Evolutionary conservation across 768 basidiomycete genomes (phyloP), one percentile per base, ranked within the genome.

Genomic region (Crepidotus variabilis): DNA sequence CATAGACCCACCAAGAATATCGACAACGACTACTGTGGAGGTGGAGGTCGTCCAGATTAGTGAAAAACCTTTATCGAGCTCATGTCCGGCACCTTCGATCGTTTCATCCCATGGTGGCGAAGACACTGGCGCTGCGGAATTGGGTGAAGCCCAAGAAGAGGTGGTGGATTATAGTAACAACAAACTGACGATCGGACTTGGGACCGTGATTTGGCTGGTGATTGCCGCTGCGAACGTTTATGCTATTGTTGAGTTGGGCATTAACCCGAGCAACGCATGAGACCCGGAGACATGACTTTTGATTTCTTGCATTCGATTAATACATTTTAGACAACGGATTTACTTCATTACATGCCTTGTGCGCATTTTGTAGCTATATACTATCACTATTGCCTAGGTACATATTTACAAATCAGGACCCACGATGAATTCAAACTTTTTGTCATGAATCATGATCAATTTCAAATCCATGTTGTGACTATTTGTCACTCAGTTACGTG

Each of bases 181-280:
- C 21, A 78, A 72, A 69, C 35, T 84, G 24, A 67, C 78, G 35
- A 83, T 75, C 14, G 57, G 59, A 4, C 33, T 88, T 14, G 89
- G 85, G 2, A 79, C 72, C 58, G 14, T 71, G 16, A 82, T 93
- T 28, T 92, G 86, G 78, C 61, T 85, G 10, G 60, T 92, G 5
- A 75, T 94, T 21, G 67, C 87, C 7, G 71, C 80, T 7, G 92
- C 92, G 23, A 93, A 95, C 62, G 63, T 81, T 28, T 94, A 94
- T 66, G 91, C 87, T 4, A 76, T 95, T 56, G 77, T 85, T 10
- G 78, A 78, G 36, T 71, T 93, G 45, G 80, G 50, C 2, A 43
- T 20, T 11, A 43, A 43, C 39, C 39, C 39, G 11, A 20, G 18
- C 18, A 11, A 20, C 39, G 39, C 18, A 43, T 43, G 18, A 43